phyloP scores from a whole-genome alignment of 345 rosid genomes.

The Bretschneidera sinensis region DNA sequence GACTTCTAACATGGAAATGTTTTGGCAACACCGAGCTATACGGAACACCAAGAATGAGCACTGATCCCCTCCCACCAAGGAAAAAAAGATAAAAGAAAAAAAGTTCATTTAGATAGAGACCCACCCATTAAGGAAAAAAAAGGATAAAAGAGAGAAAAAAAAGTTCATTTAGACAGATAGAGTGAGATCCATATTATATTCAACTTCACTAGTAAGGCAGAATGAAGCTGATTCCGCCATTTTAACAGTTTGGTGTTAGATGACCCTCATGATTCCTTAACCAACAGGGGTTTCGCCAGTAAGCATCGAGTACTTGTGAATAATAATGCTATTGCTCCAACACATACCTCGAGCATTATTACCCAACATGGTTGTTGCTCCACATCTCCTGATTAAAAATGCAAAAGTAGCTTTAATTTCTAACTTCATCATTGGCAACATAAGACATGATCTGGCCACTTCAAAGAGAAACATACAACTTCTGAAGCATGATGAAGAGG shows the following conservation, averaged over 20 bases:
- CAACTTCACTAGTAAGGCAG: no score
- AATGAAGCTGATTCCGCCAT: no score
- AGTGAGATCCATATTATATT: no score
- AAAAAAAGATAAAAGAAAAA: no score
- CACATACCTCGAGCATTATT: conserved; percentile 87
- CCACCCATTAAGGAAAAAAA: no score
- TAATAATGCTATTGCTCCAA: conserved; percentile 5
- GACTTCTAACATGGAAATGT: no score
- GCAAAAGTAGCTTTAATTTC: conserved; percentile 18
- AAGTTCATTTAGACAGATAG: no score
- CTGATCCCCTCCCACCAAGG: no score
- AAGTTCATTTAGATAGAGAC: no score
- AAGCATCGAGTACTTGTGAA: not conserved
- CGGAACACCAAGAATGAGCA: no score
- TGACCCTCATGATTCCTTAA: not conserved
- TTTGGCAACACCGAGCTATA: no score
- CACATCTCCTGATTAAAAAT: conserved; percentile 46
- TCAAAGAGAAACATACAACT: conserved; percentile 3
- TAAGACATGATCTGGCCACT: conserved; percentile 1
- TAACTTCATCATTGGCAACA: conserved; percentile 12
- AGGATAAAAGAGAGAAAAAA: not conserved
- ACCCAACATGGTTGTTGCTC: conserved; percentile 91
- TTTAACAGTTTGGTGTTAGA: not conserved
- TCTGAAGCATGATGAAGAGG: conserved; percentile 11
- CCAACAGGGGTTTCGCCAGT: not conserved